A percentile compares a stretch with the other conserved stretches of the same genome.
These are phyloP conservation scores for Russula foetens DNA, from an alignment of 768 basidiomycete genomes.

Conservation along the genomic window DNA sequence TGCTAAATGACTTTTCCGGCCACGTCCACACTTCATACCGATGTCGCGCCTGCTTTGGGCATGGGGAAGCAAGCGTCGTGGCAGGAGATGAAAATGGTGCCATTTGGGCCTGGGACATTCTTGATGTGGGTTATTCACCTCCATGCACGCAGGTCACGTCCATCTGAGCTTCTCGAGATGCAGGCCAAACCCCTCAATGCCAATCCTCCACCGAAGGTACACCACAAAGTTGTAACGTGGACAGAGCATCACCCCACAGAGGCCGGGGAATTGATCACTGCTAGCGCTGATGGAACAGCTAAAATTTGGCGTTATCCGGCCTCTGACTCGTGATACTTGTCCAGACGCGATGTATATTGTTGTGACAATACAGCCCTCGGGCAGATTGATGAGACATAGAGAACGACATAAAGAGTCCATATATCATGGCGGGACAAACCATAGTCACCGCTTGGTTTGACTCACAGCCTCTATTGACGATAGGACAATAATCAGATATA, in stretches of 20 bases:
- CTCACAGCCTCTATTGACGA: constrained; percentile 7
- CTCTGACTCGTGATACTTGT: constrained; percentile 3
- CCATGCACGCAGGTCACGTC: not conserved
- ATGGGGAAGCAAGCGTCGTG: constrained; percentile 72
- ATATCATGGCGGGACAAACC: not conserved
- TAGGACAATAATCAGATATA: not conserved
- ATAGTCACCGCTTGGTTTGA: constrained; percentile 12
- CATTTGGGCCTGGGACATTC: constrained; percentile 90
- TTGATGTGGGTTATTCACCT: constrained; percentile 53
- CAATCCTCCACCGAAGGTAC: constrained; percentile 68
- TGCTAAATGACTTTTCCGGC: constrained; percentile 79
- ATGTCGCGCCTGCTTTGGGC: constrained; percentile 73
- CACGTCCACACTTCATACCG: constrained; percentile 71
- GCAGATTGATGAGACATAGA: not conserved
- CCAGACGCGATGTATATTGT: not conserved
- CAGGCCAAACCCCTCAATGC: constrained; percentile 67
- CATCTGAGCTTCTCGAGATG: not conserved
- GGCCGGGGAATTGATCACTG: constrained; percentile 76
- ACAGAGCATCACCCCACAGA: constrained; percentile 83
- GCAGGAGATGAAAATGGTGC: constrained; percentile 87
- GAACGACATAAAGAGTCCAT: not conserved
- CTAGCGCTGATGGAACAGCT: constrained; percentile 84
- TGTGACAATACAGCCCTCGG: not conserved
- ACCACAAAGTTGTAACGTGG: constrained; percentile 85
- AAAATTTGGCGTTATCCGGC: constrained; percentile 72